These are phyloP conservation scores for Galeopsis tetrahit DNA, from an alignment of 257 asterid species.

Conservation along the genomic window DNA sequence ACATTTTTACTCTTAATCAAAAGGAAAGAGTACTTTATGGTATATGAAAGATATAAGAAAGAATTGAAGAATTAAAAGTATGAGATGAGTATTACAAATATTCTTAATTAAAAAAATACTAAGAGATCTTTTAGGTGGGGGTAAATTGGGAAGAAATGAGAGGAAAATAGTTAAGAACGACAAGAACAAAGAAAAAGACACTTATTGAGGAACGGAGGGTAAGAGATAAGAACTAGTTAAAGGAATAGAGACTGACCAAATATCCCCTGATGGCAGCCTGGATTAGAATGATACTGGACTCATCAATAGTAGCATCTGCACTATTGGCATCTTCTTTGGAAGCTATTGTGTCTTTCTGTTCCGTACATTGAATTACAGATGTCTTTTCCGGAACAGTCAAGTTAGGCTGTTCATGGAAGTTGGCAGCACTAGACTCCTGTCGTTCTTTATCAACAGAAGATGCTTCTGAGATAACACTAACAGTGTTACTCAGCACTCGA, in stretches of 20 bases:
- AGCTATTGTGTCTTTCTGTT: conserved; percentile 53
- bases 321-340: conserved; percentile 43
- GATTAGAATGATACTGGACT: conserved; percentile 55
- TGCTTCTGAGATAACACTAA: conserved; percentile 50
- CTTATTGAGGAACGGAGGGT: no score
- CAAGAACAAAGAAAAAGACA: no score
- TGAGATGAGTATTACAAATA: no score
- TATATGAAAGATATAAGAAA: no score
- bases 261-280: conserved; percentile 75
- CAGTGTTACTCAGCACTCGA: conserved; percentile 75
- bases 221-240: neutral
- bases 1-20: no score
- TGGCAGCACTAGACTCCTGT: conserved; percentile 49
- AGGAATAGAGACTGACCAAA: conserved; percentile 56
- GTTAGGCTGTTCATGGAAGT: conserved; percentile 52
- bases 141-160: no score
- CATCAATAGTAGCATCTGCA: conserved; percentile 48
- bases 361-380: conserved; percentile 44
- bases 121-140: no score
- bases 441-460: conserved; percentile 53
- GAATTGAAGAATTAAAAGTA: no score
- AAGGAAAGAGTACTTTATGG: no score
- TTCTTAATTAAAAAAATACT: no score
- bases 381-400: conserved; percentile 50
- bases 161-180: no score